Base-by-base conservation (phyloP, 306 rosid genomes). In the Medicago arabica region DNA sequence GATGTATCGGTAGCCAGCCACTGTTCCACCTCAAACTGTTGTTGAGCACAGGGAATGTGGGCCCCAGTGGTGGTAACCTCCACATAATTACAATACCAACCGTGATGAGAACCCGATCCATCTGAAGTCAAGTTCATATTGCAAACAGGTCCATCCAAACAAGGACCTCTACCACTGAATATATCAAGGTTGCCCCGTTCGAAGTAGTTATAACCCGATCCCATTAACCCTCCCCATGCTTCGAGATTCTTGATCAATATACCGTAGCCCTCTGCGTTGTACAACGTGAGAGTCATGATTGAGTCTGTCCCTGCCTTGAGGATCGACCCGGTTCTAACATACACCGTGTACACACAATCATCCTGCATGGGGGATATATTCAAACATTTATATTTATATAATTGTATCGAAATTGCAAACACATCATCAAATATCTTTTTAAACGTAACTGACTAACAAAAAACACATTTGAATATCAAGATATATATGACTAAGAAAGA, bases 161-260 rank as follows among this genome's bases (percentile, higher is more conserved):
- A 93, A 0, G 92, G 96, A 0, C 85, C 96, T 0, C 83, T 82
- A 1, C 98, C 93, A 19, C 98, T 91, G 79, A 93, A 93, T 11
- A 91, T 91, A 74, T 93, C 97, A 15, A 93, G 78, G 53, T 91
- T 88, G 38, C 98, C 94, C 76, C 97, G 73, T 85, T 88, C 91
- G 81, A 44, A 93, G 86, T 93, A 93, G 86, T 88, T 67, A 81
- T 88, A 55, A 34, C 55, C 88, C 21, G 85, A 55, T 1, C 65
- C 92, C 96, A 88, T 91, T 2, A 91, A 67, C 50, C 97, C 94
- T 36, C 91, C 98, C 98, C 98, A 93, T 16, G 74, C 57, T 63
- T 85, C 83, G 5, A 91, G 75, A 79, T 88, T 19, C 4, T 0
- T 77, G 28, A 91, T 89, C 75, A 61, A 34, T 38, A 91, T 50